phyloP scores from a whole-genome alignment of 768 basidiomycete genomes.

The Podaxis sp. region DNA sequence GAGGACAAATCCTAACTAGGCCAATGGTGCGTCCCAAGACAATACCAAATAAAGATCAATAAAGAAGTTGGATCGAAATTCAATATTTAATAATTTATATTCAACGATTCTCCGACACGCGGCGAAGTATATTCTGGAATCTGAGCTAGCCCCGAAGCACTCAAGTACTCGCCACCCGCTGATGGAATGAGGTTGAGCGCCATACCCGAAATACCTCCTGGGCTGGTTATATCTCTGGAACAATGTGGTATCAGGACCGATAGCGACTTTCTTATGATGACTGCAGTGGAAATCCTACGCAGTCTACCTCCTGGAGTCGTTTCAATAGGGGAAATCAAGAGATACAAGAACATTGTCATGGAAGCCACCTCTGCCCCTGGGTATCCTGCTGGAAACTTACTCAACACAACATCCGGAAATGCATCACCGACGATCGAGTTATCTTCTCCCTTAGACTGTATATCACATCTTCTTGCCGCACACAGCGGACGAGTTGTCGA shows the following conservation, averaged over 20 bases:
- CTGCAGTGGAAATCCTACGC: constrained; percentile 49
- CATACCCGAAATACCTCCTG: constrained; percentile 38
- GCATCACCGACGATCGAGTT: constrained; percentile 8
- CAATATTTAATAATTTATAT: neutral
- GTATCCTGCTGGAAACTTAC: constrained; percentile 29
- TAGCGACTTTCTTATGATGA: constrained; percentile 49
- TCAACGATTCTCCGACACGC: neutral
- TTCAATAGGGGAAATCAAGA: constrained; percentile 47
- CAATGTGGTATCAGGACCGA: constrained; percentile 53
- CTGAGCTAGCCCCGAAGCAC: no score
- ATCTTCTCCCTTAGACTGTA: neutral
- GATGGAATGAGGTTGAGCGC: constrained; percentile 41
- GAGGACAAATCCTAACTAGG: neutral
- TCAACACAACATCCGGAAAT: constrained; percentile 26
- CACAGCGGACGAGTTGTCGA: constrained; percentile 53
- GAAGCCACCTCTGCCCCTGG: constrained; percentile 45
- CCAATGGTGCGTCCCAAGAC: neutral
- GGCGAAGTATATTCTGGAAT: no score
- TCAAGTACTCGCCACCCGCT: neutral
- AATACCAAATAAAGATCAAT: neutral
- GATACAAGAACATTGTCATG: constrained; percentile 38
- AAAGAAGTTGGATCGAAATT: neutral
- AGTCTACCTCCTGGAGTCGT: constrained; percentile 50
- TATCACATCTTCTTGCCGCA: neutral
- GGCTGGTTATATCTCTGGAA: constrained; percentile 48